Percentiles rank a stretch among this genome's conserved stretches.
Evolutionary conservation across 345 rosid species (phyloP).

Genomic region (Orychophragmus violaceus): DNA sequence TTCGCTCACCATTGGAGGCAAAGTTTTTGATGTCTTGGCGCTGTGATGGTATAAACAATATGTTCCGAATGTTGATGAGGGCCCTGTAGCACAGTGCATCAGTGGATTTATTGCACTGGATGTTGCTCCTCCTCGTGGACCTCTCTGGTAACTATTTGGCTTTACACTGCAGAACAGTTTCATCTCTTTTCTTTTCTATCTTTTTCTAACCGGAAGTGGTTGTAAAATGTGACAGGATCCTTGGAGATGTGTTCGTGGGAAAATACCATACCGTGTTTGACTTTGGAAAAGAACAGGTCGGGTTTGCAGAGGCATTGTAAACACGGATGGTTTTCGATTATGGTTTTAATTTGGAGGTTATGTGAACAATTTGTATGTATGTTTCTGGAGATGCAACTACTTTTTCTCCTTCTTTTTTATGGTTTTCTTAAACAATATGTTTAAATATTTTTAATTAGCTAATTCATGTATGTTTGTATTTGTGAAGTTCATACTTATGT

Average conservation of each 20-base stretch:
- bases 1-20: slow-evolving; percentile 72
- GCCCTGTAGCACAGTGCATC: slow-evolving; percentile 69
- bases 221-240: slow-evolving; percentile 52
- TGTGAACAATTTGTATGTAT: slow-evolving; percentile 12
- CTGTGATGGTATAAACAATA: slow-evolving; percentile 42
- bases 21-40: slow-evolving; percentile 35
- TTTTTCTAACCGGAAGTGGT: not conserved
- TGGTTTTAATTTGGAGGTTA: slow-evolving; percentile 1
- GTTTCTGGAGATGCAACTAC: slow-evolving; percentile 4
- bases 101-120: slow-evolving; percentile 83
- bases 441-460: too few species aligned
- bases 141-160: slow-evolving; percentile 56
- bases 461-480: too few species aligned
- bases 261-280: slow-evolving; percentile 83
- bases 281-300: slow-evolving; percentile 55
- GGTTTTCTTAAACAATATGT: too few species aligned
- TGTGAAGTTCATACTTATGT: too few species aligned
- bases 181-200: not conserved
- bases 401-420: too few species aligned
- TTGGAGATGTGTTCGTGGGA: slow-evolving; percentile 93
- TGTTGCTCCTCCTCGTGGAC: slow-evolving; percentile 84
- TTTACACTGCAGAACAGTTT: not conserved
- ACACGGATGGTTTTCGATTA: not conserved
- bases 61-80: slow-evolving; percentile 76
- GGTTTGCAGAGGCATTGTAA: slow-evolving; percentile 83